Percentiles rank a stretch among this genome's conserved stretches.
Evolutionary conservation across 306 rosid genomes (phyloP).

Genomic region (Lithocarpus polystachyus): DNA sequence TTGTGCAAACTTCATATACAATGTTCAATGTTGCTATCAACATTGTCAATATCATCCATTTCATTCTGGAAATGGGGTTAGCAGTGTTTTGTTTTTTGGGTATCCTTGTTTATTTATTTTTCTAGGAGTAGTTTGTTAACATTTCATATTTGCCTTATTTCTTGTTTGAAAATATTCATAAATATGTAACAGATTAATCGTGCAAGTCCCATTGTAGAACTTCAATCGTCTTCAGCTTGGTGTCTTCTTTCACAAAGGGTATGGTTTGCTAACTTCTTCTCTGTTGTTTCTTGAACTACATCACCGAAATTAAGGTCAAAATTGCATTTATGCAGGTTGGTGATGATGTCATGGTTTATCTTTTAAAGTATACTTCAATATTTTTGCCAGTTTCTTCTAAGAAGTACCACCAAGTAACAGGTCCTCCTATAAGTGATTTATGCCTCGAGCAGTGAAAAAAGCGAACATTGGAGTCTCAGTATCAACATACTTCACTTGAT

Average conservation of each 20-base stretch:
- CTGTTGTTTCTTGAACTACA: slow-evolving; percentile 9
- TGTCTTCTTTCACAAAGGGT: slow-evolving; percentile 71
- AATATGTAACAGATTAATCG: slow-evolving; percentile 32
- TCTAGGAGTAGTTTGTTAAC: no score
- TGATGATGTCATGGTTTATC: slow-evolving; percentile 50
- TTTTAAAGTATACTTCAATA: slow-evolving; percentile 48
- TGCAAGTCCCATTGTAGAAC: slow-evolving; percentile 49
- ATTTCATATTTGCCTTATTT: no score
- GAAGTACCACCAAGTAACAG: slow-evolving; percentile 68
- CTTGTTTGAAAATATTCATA: no score
- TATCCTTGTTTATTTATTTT: no score
- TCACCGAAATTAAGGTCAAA: slow-evolving; percentile 1
- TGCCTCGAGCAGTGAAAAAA: slow-evolving; percentile 33
- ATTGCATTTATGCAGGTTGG: slow-evolving; percentile 54
- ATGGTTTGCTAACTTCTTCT: neutral
- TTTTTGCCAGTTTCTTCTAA: slow-evolving; percentile 53
- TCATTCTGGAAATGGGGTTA: no score
- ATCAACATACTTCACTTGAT: slow-evolving; percentile 22
- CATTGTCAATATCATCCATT: no score
- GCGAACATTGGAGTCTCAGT: slow-evolving; percentile 16
- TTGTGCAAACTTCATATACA: no score
- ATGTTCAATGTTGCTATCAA: no score
- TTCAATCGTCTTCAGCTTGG: slow-evolving; percentile 65
- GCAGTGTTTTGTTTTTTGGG: no score
- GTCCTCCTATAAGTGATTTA: slow-evolving; percentile 41